A percentile compares a stretch with the other conserved stretches of the same genome.
Conservation (phyloP, 148 eudicot species). For the Cornus florida region DNA sequence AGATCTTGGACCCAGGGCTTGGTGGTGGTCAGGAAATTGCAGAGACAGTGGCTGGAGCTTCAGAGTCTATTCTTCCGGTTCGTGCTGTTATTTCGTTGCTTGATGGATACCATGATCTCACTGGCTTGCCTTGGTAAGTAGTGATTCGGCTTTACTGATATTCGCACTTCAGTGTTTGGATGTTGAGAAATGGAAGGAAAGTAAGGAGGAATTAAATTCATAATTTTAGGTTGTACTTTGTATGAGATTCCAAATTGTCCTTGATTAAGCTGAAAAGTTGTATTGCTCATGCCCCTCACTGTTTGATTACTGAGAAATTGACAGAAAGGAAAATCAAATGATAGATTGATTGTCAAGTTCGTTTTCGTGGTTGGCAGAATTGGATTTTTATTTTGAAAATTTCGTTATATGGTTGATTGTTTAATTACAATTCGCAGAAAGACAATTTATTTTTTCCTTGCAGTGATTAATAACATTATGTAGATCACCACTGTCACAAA, state of each 20-base stretch:
- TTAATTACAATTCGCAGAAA: too few species aligned
- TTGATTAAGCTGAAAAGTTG: too few species aligned
- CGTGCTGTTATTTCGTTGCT: constrained; percentile 45
- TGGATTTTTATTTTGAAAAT: too few species aligned
- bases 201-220: neutral
- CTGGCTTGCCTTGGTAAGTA: constrained; percentile 75
- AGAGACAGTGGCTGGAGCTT: neutral
- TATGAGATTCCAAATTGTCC: too few species aligned
- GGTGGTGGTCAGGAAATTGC: constrained; percentile 26
- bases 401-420: neutral
- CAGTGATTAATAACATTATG: too few species aligned
- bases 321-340: neutral
- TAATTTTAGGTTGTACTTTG: too few species aligned
- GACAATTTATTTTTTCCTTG: neutral
- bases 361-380: too few species aligned
- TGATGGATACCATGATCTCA: constrained; percentile 50
- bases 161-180: neutral
- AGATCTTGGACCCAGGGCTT: constrained; percentile 27
- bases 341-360: too few species aligned
- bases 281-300: neutral
- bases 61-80: constrained; percentile 52
- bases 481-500: neutral
- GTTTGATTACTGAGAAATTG: neutral
- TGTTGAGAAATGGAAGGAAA: neutral
- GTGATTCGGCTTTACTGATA: neutral